Evolutionary conservation across 306 rosid species (phyloP), one percentile per base, ranked within the genome.

Genomic region (Acacia acuminata): DNA sequence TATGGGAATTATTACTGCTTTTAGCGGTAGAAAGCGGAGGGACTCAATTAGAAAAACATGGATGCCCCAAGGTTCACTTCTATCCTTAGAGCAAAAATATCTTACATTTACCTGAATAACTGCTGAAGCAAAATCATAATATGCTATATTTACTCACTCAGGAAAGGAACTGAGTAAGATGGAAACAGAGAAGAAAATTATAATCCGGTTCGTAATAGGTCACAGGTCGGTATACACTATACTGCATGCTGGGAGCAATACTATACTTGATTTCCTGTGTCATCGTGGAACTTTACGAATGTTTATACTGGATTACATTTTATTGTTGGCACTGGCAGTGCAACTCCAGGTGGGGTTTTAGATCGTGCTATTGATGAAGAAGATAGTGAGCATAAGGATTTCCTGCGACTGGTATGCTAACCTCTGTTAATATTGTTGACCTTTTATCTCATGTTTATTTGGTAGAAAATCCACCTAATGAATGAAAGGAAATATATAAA

Each of bases 31-130:
- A 68, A 68, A 38, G 73, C 73, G 48, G 44, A 68, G 73, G 73
- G 73, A 68, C 73, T 68, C 73, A 9, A 68, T 68, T 20, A 68
- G 73, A 38, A 40, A 68, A 68, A 68, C 73, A 68, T 68, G 73
- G 48, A 68, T 68, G 73, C 73, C 27, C 73, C 73, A 68, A 68
- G 73, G 73, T 68, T 67, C 72, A 67, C 72, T 67, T 40, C 72
- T 38, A 67, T 36, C 11, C 27, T 67, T 19, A 8, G 50, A 38
- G 43, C 73, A 17, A 68, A 68, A 68, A 36, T 68, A 10, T 68
- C 73, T 68, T 17, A 17, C 15, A n/a, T 68, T 68, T 68, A 2
- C 27, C 73, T 68, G 73, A 38, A 36, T 68, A 68, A 38, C 48
- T 38, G 14, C 73, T 19, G 72, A 19, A 68, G 48, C 48, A 68